Conservation (phyloP, 345 rosid genomes). For the Iberis pinnata region DNA sequence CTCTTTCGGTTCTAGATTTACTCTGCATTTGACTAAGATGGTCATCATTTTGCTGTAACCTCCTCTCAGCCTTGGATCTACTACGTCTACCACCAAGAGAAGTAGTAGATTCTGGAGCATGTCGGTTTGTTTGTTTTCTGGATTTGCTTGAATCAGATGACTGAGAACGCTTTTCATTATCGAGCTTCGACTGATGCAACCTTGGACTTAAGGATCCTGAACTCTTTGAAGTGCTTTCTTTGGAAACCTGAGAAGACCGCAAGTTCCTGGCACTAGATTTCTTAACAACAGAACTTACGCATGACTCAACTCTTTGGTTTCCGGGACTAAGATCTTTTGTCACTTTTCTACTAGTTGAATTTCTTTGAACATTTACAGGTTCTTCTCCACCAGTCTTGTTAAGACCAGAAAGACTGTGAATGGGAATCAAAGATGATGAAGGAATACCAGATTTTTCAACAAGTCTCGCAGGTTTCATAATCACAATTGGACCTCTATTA, state of each 20-base stretch:
- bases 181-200: conserved; percentile 65
- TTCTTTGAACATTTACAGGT: conserved; percentile 33
- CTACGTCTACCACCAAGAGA: conserved; percentile 51
- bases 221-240: conserved; percentile 43
- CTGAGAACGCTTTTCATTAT: conserved; percentile 57
- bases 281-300: conserved; percentile 38
- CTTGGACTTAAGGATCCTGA: conserved; percentile 61
- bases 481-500: conserved; percentile 53
- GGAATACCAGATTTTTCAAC: conserved; percentile 49
- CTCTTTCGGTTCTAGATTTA: conserved; percentile 50
- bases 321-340: conserved; percentile 37
- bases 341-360: conserved; percentile 26
- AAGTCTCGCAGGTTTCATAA: conserved; percentile 88
- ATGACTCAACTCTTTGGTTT: conserved; percentile 33
- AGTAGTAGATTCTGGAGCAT: conserved; percentile 34
- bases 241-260: conserved; percentile 37
- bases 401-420: conserved; percentile 40
- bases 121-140: conserved; percentile 42
- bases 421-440: conserved; percentile 48
- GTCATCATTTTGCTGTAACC: conserved; percentile 43
- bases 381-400: conserved; percentile 36
- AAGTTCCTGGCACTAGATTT: conserved; percentile 37
- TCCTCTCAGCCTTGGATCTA: conserved; percentile 36
- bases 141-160: conserved; percentile 50
- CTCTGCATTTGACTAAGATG: conserved; percentile 55